These are phyloP conservation scores for Microsporum ferrugineum DNA, from an alignment of 2,329 filamentous ascomycete genomes.

Conservation along the genomic window DNA sequence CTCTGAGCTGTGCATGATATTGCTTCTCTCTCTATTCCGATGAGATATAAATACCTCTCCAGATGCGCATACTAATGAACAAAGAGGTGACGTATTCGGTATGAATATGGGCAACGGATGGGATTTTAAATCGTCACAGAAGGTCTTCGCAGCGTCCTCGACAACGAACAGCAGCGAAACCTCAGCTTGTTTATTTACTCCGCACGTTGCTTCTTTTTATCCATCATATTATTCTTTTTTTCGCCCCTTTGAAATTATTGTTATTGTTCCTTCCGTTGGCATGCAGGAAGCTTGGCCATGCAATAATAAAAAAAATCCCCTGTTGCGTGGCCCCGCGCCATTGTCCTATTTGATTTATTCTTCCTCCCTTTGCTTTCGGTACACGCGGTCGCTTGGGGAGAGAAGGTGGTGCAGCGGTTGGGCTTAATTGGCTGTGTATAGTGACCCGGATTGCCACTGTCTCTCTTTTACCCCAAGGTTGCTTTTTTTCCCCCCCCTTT, in stretches of 20 bases:
- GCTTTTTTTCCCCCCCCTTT: neutral
- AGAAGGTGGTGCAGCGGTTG: neutral
- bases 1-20: neutral
- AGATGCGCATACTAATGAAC: neutral
- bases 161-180: neutral
- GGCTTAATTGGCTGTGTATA: conserved; percentile 2
- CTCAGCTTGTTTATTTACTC: neutral
- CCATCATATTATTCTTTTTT: neutral
- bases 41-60: neutral
- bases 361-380: neutral
- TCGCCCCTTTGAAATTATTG: neutral
- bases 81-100: neutral
- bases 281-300: neutral
- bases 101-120: neutral
- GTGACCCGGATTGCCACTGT: neutral
- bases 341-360: neutral
- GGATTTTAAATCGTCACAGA: conserved; percentile 2
- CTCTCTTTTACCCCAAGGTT: neutral
- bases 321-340: neutral
- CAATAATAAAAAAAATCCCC: neutral
- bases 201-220: neutral
- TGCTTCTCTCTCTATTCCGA: neutral
- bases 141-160: neutral
- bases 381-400: neutral
- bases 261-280: neutral